Percentiles rank a stretch among this genome's conserved stretches.
phyloP scores from a whole-genome alignment of 2,329 filamentous ascomycete genomes.

The Penicillium brevicompactum region DNA sequence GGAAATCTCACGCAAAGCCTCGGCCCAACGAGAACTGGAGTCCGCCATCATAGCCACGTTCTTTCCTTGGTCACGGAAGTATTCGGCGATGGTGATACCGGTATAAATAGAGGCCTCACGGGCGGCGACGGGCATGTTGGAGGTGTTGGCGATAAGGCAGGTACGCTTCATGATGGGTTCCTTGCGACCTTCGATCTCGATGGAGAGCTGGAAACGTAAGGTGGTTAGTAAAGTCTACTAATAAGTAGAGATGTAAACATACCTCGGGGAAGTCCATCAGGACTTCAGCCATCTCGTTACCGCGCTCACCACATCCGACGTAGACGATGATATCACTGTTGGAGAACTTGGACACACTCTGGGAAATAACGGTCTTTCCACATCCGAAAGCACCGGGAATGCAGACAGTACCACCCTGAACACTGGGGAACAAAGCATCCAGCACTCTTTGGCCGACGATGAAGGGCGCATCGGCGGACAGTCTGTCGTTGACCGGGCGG shows the following conservation, averaged over 20 bases:
- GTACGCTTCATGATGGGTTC: slow-evolving; percentile 99
- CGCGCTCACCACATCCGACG: slow-evolving; percentile 89
- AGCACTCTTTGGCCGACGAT: slow-evolving; percentile 96
- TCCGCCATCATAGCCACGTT: slow-evolving; percentile 99
- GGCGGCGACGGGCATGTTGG: slow-evolving; percentile 98
- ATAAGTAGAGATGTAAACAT: slow-evolving; percentile 14
- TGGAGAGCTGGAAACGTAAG: slow-evolving; percentile 65
- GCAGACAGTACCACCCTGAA: slow-evolving; percentile 95
- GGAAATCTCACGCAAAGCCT: slow-evolving; percentile 97
- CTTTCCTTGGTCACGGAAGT: slow-evolving; percentile 96
- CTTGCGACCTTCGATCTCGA: slow-evolving; percentile 89
- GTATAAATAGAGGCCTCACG: slow-evolving; percentile 99
- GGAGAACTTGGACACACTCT: slow-evolving; percentile 99
- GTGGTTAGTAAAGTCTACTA: slow-evolving; percentile 17
- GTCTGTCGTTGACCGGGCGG: slow-evolving; percentile 87
- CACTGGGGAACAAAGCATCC: slow-evolving; percentile 92
- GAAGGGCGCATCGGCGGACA: slow-evolving; percentile 85
- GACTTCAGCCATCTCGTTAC: slow-evolving; percentile 99
- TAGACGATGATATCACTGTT: slow-evolving; percentile 99
- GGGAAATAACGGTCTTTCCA: slow-evolving; percentile 98
- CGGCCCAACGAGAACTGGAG: slow-evolving; percentile 96
- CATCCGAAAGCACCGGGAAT: slow-evolving; percentile 98
- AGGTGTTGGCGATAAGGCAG: slow-evolving; percentile 96
- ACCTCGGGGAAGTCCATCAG: slow-evolving; percentile 98
- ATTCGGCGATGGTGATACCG: slow-evolving; percentile 90